Percentiles rank a stretch among this genome's conserved stretches.
Evolutionary conservation across 140 eudicot genomes (phyloP).

Genomic region (Stevia rebaudiana): DNA sequence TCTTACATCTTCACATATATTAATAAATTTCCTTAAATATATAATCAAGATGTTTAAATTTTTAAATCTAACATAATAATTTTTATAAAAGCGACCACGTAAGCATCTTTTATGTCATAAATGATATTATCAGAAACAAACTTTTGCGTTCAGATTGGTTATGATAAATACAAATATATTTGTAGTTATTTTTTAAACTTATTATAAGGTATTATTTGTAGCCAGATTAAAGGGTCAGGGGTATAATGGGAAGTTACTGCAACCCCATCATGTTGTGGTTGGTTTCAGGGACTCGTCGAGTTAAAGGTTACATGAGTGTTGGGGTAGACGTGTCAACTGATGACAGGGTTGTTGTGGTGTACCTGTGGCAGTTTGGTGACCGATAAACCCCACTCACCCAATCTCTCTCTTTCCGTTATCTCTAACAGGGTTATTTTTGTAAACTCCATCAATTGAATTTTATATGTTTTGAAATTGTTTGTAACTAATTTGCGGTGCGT

Average conservation of each 20-base stretch:
- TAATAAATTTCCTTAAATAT: too few species aligned
- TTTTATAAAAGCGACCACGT: too few species aligned
- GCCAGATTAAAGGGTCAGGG: not conserved
- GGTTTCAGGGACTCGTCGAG: not conserved
- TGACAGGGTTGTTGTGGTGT: slow-evolving; percentile 16
- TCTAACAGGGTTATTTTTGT: not conserved
- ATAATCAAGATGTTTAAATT: too few species aligned
- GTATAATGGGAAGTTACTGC: not conserved
- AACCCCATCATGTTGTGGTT: slow-evolving; percentile 6
- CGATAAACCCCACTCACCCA: slow-evolving; percentile 19
- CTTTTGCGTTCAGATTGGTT: too few species aligned
- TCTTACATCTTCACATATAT: too few species aligned
- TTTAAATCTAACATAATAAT: too few species aligned
- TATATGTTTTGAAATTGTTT: too few species aligned
- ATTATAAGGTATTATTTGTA: not conserved
- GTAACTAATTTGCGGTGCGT: too few species aligned
- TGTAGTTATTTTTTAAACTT: too few species aligned
- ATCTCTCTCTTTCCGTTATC: not conserved
- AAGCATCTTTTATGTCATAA: too few species aligned
- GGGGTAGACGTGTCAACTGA: slow-evolving; percentile 10
- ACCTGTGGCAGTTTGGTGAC: slow-evolving; percentile 23
- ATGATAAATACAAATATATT: too few species aligned
- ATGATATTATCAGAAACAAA: too few species aligned
- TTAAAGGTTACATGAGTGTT: not conserved
- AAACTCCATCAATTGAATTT: not conserved